Evolutionary conservation across 495 filamentous ascomycete genomes (phyloP).

Genomic region (Trichoderma asperelloides): DNA sequence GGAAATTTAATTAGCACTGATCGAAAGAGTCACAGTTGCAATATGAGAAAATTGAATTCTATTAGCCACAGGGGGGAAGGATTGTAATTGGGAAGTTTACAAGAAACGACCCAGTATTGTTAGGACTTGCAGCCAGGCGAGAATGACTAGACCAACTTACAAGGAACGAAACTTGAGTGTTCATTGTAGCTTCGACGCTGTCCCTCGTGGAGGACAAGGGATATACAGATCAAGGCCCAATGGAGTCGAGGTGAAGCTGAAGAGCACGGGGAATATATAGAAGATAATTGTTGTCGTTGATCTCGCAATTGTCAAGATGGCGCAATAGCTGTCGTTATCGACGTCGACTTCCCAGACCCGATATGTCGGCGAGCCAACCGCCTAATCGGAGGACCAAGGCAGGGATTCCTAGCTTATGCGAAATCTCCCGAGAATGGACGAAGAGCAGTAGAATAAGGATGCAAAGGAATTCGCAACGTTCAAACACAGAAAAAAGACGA

Average conservation of each 20-base stretch:
- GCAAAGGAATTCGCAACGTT: not conserved
- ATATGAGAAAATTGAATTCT: not conserved
- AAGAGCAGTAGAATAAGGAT: not conserved
- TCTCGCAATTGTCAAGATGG: conserved; percentile 2
- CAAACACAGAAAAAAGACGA: not conserved
- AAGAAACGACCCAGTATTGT: not conserved
- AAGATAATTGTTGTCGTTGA: not conserved
- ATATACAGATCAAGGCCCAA: not conserved
- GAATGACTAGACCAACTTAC: conserved; percentile 27
- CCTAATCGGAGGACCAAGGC: not conserved
- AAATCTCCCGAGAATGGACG: not conserved
- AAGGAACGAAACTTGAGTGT: conserved; percentile 48
- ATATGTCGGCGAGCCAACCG: not conserved
- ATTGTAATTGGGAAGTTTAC: not conserved
- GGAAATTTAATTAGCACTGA: conserved; percentile 9
- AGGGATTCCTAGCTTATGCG: not conserved
- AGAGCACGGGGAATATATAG: not conserved
- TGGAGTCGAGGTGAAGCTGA: not conserved
- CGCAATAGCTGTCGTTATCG: conserved; percentile 6
- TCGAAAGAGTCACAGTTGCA: not conserved
- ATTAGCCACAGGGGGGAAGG: not conserved
- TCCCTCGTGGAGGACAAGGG: not conserved
- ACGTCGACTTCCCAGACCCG: not conserved
- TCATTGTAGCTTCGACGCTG: conserved; percentile 29
- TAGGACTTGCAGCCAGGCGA: not conserved